Percentiles rank a stretch among this genome's conserved stretches.
phyloP scores from a whole-genome alignment of 306 rosid genomes.

The Corylus avellana region DNA sequence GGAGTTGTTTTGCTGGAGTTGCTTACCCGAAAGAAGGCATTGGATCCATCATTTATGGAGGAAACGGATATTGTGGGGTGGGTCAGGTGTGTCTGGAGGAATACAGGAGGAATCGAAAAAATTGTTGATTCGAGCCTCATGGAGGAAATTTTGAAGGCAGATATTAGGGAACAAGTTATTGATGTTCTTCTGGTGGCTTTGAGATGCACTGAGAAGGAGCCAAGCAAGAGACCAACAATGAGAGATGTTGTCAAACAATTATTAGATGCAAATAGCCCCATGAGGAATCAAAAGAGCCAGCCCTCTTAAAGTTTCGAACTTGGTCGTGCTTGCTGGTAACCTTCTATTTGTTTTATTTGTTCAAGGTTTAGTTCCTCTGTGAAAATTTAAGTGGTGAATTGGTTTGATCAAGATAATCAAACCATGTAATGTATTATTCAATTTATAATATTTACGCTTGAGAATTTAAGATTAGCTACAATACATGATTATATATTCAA shows the following conservation, averaged over 20 bases:
- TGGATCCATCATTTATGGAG: conserved; percentile 52
- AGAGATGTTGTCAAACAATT: conserved; percentile 50
- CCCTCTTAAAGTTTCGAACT: background rate
- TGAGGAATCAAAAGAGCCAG: conserved; percentile 22
- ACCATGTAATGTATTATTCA: no score
- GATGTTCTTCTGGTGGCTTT: conserved; percentile 54
- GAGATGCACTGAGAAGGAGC: conserved; percentile 60
- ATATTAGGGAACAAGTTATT: conserved; percentile 42
- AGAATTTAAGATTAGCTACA: no score
- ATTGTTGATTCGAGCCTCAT: conserved; percentile 59
- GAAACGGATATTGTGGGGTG: conserved; percentile 47
- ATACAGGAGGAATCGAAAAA: conserved; percentile 38
- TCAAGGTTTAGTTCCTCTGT: background rate
- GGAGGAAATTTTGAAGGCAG: conserved; percentile 44
- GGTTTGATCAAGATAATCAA: no score
- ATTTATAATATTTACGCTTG: no score
- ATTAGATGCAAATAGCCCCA: conserved; percentile 33
- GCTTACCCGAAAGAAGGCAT: conserved; percentile 66
- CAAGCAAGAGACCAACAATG: conserved; percentile 64
- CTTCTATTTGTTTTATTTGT: background rate
- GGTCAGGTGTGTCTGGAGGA: conserved; percentile 54
- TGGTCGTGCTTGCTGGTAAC: background rate
- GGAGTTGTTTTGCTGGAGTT: conserved; percentile 83
- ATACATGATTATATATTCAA: no score
- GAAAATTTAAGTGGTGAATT: no score